Evolutionary conservation across 163 green algal species (phyloP).

Genomic region (Botryococcus braunii): DNA sequence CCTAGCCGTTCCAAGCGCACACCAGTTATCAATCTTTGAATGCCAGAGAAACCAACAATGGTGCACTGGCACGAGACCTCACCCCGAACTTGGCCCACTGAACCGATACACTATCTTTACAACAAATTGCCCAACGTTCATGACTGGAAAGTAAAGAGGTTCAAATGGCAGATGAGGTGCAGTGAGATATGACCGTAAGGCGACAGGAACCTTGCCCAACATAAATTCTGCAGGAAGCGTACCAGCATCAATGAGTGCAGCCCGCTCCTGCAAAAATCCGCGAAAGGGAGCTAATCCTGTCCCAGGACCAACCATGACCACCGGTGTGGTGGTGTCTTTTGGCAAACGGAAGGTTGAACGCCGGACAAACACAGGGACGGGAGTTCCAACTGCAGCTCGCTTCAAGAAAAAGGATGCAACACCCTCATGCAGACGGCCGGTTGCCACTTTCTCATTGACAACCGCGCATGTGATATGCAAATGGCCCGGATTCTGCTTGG

Average conservation of each 20-base stretch:
- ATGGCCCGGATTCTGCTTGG: conserved; percentile 22
- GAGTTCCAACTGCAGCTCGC: conserved; percentile 8
- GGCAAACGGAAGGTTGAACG: conserved; percentile 77
- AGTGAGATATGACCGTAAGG: no score
- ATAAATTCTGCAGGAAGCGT: no score
- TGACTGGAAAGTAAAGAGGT: no score
- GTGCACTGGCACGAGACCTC: not conserved
- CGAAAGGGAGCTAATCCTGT: conserved; percentile 87
- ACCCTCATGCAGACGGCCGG: conserved; percentile 17
- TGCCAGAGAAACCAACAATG: not conserved
- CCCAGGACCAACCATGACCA: conserved; percentile 89
- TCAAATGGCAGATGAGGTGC: no score
- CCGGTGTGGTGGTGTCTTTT: conserved; percentile 32
- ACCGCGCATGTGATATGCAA: conserved; percentile 71
- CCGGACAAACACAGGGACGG: conserved; percentile 51
- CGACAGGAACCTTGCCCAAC: no score
- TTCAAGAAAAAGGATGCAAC: conserved; percentile 48
- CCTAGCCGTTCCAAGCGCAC: conserved; percentile 1
- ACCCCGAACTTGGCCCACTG: not conserved
- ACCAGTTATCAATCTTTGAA: not conserved
- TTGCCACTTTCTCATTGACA: conserved; percentile 36
- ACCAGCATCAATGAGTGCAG: conserved; percentile 5
- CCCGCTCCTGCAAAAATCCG: conserved; percentile 81
- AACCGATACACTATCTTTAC: not conserved
- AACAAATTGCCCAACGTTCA: conserved; percentile 3